Base-by-base conservation (phyloP, 2,329 filamentous ascomycete species). In the Pseudogymnoascus sp. region DNA sequence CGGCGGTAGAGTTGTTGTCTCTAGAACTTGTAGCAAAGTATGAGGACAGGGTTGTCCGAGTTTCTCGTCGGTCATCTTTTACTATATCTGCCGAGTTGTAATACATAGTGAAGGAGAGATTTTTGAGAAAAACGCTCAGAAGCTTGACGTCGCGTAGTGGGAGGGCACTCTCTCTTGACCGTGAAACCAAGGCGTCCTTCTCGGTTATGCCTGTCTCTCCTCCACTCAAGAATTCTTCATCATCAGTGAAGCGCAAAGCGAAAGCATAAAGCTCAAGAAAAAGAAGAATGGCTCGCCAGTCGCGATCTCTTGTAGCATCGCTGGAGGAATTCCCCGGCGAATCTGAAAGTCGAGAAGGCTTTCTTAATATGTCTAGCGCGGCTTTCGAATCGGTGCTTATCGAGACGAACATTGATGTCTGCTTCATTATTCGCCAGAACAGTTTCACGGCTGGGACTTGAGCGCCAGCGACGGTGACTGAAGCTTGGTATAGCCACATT, bases 211-310 rank as follows among this genome's bases (percentile, higher is more conserved):
- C 66, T 25, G 78, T 76, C 38, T 73, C 75, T 64, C 82, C 75
- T 61, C 80, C 80, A 61, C 84, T 82, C 64, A 96, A 88, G 71
- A 99, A 99, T 68, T 99, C 94, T 66, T 97, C 93, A 65, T 99
- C 94, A 67, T 99, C 94, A 71, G 93, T 96, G 35, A 97, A 84
- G 67, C 94, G 89, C 11, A 97, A 78, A 2, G 97, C 85, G 71
- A 97, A 97, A 2, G 89, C 91, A 71, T 97, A 99, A 0, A 99
- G 81, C 68, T 99, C 94, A 5, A 99, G 80, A 70, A 99, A 97
- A 0, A 99, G 81, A 0, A 97, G 78, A 41, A 96, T 84, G 1
- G 94, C 86, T 15, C 88, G 86, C 94, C 94, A 99, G 70, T 97
- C 91, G 66, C 67, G 64, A 61, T 72, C 69, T 62, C 66, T 68